Conservation (phyloP, 1,284 basidiomycete genomes). For the Ceratobasidium sp. region DNA sequence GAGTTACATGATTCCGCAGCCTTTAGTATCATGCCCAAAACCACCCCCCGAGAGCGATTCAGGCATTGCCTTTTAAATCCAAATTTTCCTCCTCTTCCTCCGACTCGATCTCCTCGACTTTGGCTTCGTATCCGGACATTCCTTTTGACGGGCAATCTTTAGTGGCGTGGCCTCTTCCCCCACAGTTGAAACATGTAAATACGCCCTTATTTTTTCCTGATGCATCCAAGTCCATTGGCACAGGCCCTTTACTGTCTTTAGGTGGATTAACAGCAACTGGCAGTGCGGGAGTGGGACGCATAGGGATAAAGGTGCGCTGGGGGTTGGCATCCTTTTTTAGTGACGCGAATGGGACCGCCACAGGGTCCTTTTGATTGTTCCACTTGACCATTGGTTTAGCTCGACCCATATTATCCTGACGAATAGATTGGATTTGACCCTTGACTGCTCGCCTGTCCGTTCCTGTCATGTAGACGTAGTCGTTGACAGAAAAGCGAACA, state of each 20-base stretch:
- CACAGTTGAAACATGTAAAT: neutral
- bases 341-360: neutral
- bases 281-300: no score
- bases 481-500: no score
- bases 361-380: neutral
- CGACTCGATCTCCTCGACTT: neutral
- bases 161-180: neutral
- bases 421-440: neutral
- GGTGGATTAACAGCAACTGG: no score
- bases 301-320: no score
- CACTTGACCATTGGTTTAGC: neutral
- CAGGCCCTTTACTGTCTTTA: neutral
- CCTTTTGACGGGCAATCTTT: neutral
- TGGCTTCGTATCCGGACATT: neutral
- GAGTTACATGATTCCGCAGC: no score
- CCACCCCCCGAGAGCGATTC: neutral
- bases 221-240: neutral
- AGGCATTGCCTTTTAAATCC: neutral
- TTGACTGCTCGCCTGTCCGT: neutral
- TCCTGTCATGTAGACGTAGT: neutral
- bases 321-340: neutral
- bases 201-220: neutral
- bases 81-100: neutral
- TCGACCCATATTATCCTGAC: neutral
- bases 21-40: constrained; percentile 7